A percentile compares a stretch with the other conserved stretches of the same genome.
These are phyloP conservation scores for Lagerstroemia speciosa DNA, from an alignment of 345 rosid species.

Conservation along the genomic window DNA sequence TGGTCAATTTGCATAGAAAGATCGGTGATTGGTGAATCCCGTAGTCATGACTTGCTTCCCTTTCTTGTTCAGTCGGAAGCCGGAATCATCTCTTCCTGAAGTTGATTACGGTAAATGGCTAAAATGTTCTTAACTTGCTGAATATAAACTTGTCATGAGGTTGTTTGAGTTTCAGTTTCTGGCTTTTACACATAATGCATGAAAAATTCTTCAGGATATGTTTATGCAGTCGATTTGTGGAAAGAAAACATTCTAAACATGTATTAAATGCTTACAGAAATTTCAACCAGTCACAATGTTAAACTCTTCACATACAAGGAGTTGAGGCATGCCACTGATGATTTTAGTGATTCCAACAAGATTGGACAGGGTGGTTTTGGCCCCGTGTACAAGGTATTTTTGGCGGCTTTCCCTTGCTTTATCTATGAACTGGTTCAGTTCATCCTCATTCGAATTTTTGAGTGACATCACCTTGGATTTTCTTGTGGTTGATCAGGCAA, in stretches of 20 bases:
- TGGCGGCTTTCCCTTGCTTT: background rate
- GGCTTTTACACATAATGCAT: background rate
- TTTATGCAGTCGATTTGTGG: background rate
- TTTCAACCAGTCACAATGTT: constrained; percentile 31
- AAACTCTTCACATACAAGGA: constrained; percentile 57
- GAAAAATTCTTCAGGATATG: background rate
- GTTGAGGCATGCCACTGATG: constrained; percentile 59
- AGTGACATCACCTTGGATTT: background rate
- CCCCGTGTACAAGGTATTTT: constrained; percentile 69
- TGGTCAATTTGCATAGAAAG: constrained; percentile 15
- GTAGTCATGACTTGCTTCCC: constrained; percentile 57
- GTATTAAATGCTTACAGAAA: constrained; percentile 23
- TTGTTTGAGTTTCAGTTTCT: background rate
- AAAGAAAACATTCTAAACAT: background rate
- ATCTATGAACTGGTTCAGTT: background rate
- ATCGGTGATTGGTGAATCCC: constrained; percentile 12
- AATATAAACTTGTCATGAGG: background rate
- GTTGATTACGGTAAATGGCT: background rate
- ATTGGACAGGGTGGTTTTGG: constrained; percentile 99
- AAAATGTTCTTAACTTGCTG: background rate
- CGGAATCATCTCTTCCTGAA: constrained; percentile 1
- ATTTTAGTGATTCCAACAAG: constrained; percentile 50
- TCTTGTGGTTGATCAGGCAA: constrained; percentile 51
- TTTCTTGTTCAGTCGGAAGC: constrained; percentile 29
- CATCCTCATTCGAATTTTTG: background rate